Conservation (phyloP, 2,329 filamentous ascomycete species). For the Aspergillus niger region DNA sequence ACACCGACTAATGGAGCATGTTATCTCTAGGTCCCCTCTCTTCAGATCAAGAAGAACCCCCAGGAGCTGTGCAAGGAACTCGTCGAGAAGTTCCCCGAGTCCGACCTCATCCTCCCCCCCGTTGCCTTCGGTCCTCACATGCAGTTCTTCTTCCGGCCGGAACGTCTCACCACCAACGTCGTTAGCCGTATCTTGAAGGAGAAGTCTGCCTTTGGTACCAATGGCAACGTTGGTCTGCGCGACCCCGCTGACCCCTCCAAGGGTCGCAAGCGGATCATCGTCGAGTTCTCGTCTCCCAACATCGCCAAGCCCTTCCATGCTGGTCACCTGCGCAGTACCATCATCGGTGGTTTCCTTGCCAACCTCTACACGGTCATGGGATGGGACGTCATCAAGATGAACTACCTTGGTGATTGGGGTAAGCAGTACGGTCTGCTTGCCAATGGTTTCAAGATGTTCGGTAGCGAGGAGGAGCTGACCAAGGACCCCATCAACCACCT, state of each 20-base stretch:
- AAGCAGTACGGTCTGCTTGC: constrained; percentile 68
- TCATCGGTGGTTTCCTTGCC: constrained; percentile 66
- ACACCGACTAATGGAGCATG: constrained; percentile 14
- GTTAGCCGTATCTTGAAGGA: constrained; percentile 62
- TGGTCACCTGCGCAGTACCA: constrained; percentile 66
- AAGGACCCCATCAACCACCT: constrained; percentile 66
- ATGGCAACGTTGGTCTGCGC: constrained; percentile 59
- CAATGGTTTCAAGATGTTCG: constrained; percentile 64
- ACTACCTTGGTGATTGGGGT: constrained; percentile 70
- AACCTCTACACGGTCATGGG: constrained; percentile 63
- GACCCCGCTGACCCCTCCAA: constrained; percentile 59
- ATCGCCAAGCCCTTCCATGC: constrained; percentile 69
- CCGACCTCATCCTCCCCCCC: constrained; percentile 60
- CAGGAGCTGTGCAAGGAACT: constrained; percentile 59
- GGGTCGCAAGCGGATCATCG: constrained; percentile 60
- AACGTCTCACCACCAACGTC: constrained; percentile 58
- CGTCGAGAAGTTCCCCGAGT: constrained; percentile 59
- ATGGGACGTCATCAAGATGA: constrained; percentile 65
- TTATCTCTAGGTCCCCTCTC: constrained; percentile 40
- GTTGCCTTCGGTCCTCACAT: constrained; percentile 61
- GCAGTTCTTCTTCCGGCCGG: constrained; percentile 66
- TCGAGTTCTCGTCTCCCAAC: constrained; percentile 69
- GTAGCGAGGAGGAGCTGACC: constrained; percentile 60
- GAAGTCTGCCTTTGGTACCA: constrained; percentile 60
- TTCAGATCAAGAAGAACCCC: constrained; percentile 60